Percentiles rank a stretch among this genome's conserved stretches.
phyloP scores from a whole-genome alignment of 73 alveolate genomes.

The Tetrahymena malaccensis region DNA sequence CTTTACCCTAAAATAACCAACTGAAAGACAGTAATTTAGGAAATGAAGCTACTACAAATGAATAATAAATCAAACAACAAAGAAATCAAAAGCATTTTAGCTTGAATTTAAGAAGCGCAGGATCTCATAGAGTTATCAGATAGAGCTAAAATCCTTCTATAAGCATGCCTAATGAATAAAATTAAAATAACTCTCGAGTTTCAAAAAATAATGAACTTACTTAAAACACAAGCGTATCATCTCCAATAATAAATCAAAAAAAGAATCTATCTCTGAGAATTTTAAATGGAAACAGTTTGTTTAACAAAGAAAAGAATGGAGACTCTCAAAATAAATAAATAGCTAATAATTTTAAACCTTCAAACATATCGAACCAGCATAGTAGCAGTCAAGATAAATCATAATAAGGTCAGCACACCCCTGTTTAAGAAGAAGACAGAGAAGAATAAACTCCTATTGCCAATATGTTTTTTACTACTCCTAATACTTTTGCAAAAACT shows the following conservation, averaged over 20 bases:
- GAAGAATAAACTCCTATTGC: not conserved
- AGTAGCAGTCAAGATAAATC: not conserved
- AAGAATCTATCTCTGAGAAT: not conserved
- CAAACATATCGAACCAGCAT: not conserved
- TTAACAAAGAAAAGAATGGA: not conserved
- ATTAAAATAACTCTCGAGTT: not conserved
- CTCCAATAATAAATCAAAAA: not conserved
- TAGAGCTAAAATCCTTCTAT: not conserved
- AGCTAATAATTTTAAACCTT: not conserved
- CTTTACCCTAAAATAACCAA: not conserved
- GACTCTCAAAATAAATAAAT: no score
- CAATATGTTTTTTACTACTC: not conserved
- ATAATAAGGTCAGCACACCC: not conserved
- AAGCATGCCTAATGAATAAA: not conserved
- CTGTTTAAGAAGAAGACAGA: not conserved
- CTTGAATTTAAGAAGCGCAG: not conserved
- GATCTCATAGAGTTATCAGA: not conserved
- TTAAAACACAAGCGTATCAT: not conserved
- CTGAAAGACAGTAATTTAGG: not conserved
- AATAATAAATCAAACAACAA: not conserved
- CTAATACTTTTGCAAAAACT: not conserved
- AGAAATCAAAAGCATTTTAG: not conserved
- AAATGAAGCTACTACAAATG: not conserved
- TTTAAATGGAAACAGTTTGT: not conserved
- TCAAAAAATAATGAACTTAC: not conserved